Base-by-base conservation (phyloP, 2,329 filamentous ascomycete genomes). In the Hypoxylon sp. region DNA sequence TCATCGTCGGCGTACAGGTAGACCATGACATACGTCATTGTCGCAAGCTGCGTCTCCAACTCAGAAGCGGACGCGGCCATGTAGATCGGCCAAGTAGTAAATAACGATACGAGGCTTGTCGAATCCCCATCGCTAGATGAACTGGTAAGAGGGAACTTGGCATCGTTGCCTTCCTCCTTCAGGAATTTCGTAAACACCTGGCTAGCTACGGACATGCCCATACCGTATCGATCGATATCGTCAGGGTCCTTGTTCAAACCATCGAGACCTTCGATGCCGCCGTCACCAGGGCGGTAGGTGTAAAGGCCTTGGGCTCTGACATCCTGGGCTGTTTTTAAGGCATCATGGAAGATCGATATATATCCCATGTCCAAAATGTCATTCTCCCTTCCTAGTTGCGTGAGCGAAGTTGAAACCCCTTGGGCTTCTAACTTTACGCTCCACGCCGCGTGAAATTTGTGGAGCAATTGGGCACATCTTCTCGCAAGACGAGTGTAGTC, bases 401-500 rank as follows among this genome's bases (percentile, higher is more conserved):
- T 11, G 30, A 32, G 4, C n/a, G 13, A 16, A 17, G n/a, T 3
- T 7, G 30, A 11, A 11, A 5, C 13, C 13, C 30, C 30, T 11
- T 9, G 8, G 8, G 13, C 15, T 16, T 32, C 15, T 16, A 32
- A 16, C 19, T 9, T 5, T 5, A 17, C 7, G 15, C 11, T 16
- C 21, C 35, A 38, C 35, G 12, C 19, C 17, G 12, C 11, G 2
- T 9, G 35, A 11, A 38, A 38, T 7, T 26, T 15, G 7, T 38
- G 21, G 21, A 40, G 15, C 3, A 40, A 17, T 19, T 16, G 21
- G 6, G 12, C 23, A 11, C 36, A 40, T 19, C 23, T 13, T 11
- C 19, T 16, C 5, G 36, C 29, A 5, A 40, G 36, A n/a, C 36
- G 36, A 6, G 29, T 7, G 5, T 40, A 40, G 36, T 40, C 36